phyloP scores from a whole-genome alignment of 108 stramenopile species.

The Pinguiococcus pyrenoidosus region DNA sequence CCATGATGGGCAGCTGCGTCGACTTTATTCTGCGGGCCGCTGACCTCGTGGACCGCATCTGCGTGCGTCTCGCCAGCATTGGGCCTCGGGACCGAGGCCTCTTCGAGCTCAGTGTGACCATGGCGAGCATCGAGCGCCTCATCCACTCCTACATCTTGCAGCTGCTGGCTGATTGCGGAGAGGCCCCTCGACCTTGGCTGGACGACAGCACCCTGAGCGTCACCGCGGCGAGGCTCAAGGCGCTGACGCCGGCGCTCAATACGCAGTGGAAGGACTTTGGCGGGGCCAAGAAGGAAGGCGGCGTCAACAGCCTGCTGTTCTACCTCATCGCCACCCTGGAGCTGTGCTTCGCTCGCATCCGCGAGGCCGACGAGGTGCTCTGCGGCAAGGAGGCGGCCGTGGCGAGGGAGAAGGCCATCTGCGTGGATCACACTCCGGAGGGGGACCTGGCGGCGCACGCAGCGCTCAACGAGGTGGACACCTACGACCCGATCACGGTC shows the following conservation, averaged over 20 bases:
- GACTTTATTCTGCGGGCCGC: conserved; percentile 1
- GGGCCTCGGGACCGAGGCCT: background rate
- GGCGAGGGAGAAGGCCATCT: background rate
- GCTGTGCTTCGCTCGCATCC: conserved; percentile 52
- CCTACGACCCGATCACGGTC: no score
- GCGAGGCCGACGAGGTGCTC: conserved; percentile 49
- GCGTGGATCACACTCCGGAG: background rate
- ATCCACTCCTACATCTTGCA: background rate
- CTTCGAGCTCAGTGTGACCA: background rate
- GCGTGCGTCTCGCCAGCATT: background rate
- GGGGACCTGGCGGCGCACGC: no score
- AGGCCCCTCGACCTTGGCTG: background rate
- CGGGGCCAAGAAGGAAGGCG: background rate
- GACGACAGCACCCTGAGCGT: background rate
- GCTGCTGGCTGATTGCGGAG: background rate
- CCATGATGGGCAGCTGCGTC: conserved; percentile 1
- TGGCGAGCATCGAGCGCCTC: conserved; percentile 1
- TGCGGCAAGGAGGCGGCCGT: conserved; percentile 11
- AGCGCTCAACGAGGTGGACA: no score
- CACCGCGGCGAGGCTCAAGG: background rate
- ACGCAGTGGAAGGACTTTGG: background rate
- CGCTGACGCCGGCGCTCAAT: background rate
- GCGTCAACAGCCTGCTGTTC: conserved; percentile 36
- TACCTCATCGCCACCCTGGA: conserved; percentile 54
- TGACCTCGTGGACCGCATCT: background rate